Percentiles rank a stretch among this genome's conserved stretches.
Conservation (phyloP, 2,329 filamentous ascomycete species). For the Tolypocladium ophioglossoides region DNA sequence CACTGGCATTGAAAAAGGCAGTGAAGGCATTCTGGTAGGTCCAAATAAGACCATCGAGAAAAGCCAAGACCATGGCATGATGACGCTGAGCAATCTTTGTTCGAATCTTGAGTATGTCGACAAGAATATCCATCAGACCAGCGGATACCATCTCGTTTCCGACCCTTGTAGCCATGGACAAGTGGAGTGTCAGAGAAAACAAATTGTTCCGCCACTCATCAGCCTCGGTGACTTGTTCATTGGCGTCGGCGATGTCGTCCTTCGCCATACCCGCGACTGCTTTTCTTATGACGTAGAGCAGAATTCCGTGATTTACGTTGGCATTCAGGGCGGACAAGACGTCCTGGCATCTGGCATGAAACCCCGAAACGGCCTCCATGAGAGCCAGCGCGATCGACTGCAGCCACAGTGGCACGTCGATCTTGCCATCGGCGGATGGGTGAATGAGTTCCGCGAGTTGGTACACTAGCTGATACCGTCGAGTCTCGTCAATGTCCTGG, state of each 20-base stretch:
- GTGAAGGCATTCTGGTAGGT: constrained; percentile 76
- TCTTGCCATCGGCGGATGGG: constrained; percentile 59
- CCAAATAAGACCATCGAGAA: constrained; percentile 82
- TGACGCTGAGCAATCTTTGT: constrained; percentile 74
- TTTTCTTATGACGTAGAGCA: constrained; percentile 88
- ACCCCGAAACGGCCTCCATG: constrained; percentile 76
- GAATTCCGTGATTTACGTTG: constrained; percentile 89
- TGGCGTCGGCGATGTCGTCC: constrained; percentile 39
- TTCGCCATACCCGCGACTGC: constrained; percentile 71
- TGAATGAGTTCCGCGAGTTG: constrained; percentile 90
- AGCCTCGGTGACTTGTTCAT: constrained; percentile 52
- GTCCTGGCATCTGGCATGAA: constrained; percentile 66
- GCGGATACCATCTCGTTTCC: constrained; percentile 79
- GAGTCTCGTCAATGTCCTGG: constrained; percentile 80
- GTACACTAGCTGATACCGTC: constrained; percentile 79
- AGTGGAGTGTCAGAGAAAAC: constrained; percentile 75
- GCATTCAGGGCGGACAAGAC: constrained; percentile 86
- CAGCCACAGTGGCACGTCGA: constrained; percentile 59
- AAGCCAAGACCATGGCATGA: constrained; percentile 73
- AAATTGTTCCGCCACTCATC: constrained; percentile 87
- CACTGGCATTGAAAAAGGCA: constrained; percentile 69
- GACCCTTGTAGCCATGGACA: constrained; percentile 65
- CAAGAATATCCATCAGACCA: constrained; percentile 79
- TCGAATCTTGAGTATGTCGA: constrained; percentile 77
- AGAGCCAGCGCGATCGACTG: constrained; percentile 75